A percentile compares a stretch with the other conserved stretches of the same genome.
These are phyloP conservation scores for Blastobotrys parvus DNA, from an alignment of 805 yeast species.

Conservation along the genomic window DNA sequence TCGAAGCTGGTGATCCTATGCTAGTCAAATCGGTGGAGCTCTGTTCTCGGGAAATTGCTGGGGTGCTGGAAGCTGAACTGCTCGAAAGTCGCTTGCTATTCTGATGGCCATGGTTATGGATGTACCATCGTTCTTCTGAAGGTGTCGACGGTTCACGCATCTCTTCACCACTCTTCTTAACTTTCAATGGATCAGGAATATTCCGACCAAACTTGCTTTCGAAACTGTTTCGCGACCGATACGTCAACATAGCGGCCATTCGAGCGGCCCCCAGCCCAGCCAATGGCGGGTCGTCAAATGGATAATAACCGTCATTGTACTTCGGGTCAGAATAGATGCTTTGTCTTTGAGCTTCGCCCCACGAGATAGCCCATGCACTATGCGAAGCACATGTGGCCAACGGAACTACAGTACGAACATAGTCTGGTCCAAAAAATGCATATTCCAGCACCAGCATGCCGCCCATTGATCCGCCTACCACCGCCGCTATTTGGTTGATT, in stretches of 20 bases:
- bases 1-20: too few relatives aligned
- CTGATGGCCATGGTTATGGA: conserved; percentile 79
- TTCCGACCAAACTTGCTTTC: conserved; percentile 89
- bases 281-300: conserved; percentile 68
- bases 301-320: conserved; percentile 83
- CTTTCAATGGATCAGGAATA: conserved; percentile 42
- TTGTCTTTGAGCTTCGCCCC: conserved; percentile 98
- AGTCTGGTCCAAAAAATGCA: conserved; percentile 59
- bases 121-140: conserved; percentile 68
- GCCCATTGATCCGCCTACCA: conserved; percentile 98
- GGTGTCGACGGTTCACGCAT: conserved; percentile 30
- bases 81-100: conserved; percentile 21
- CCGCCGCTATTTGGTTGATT: conserved; percentile 71
- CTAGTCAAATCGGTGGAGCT: not conserved
- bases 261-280: conserved; percentile 92
- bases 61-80: not conserved
- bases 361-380: conserved; percentile 97
- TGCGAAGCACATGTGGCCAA: conserved; percentile 91
- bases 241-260: conserved; percentile 91
- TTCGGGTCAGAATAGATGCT: conserved; percentile 93
- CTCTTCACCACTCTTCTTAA: conserved; percentile 10
- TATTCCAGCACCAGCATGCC: conserved; percentile 94
- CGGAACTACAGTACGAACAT: conserved; percentile 66
- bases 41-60: not conserved
- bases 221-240: conserved; percentile 85